These are phyloP conservation scores for Neofusicoccum sp. DNA, from an alignment of 2,329 filamentous ascomycete genomes.

Conservation along the genomic window DNA sequence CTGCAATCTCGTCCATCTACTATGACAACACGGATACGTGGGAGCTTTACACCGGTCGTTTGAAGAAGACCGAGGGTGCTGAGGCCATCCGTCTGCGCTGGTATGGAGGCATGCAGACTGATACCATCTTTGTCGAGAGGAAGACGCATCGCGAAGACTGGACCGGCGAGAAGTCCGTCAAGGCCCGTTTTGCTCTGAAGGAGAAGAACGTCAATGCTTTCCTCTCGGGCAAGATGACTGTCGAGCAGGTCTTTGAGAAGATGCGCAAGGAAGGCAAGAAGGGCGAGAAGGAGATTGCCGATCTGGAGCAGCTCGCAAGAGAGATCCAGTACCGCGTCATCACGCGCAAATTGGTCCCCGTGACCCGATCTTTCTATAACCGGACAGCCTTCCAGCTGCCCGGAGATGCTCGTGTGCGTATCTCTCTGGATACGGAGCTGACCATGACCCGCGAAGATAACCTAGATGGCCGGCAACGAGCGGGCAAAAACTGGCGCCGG, in stretches of 20 bases:
- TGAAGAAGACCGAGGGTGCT: conserved; percentile 97
- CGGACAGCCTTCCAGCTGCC: conserved; percentile 96
- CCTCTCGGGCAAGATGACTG: conserved; percentile 78
- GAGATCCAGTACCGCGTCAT: conserved; percentile 94
- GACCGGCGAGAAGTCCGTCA: conserved; percentile 98
- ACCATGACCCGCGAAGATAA: conserved; percentile 97
- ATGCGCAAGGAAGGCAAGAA: conserved; percentile 94
- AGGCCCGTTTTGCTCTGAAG: conserved; percentile 90
- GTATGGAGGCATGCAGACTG: conserved; percentile 95
- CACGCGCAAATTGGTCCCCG: conserved; percentile 80
- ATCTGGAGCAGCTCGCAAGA: conserved; percentile 82
- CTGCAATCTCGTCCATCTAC: conserved; percentile 97
- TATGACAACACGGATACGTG: conserved; percentile 93
- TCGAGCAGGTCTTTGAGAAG: conserved; percentile 91
- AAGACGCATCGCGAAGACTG: conserved; percentile 99
- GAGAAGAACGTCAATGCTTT: conserved; percentile 97
- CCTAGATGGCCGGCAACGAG: conserved; percentile 71
- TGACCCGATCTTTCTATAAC: conserved; percentile 96
- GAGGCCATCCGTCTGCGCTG: conserved; percentile 94
- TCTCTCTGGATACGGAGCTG: conserved; percentile 93
- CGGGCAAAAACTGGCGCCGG: conserved; percentile 89
- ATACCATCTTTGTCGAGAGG: conserved; percentile 94
- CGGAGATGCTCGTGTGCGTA: conserved; percentile 91
- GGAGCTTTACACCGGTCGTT: conserved; percentile 87
- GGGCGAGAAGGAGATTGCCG: conserved; percentile 82